Conservation (phyloP, 2,329 filamentous ascomycete genomes). For the Albophoma yamanashiensis region DNA sequence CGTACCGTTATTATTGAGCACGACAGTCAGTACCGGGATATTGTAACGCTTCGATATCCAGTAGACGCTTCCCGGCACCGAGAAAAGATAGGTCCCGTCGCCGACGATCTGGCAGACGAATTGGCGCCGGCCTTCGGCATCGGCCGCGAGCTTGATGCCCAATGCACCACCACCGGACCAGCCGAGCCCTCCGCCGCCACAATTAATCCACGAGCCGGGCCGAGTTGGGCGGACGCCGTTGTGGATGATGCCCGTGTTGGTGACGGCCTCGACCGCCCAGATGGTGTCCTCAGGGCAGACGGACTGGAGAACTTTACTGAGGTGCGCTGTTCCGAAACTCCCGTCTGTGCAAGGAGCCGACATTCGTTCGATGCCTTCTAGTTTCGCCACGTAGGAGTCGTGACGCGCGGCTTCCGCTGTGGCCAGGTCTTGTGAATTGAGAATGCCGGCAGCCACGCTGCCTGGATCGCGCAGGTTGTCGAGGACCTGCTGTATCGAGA, state of each 20-base stretch:
- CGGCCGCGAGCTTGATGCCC: constrained; percentile 58
- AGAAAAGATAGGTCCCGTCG: constrained; percentile 38
- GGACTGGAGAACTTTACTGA: constrained; percentile 7
- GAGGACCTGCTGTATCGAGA: constrained; percentile 55
- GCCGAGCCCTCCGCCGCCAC: constrained; percentile 63
- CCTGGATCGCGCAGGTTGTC: constrained; percentile 35
- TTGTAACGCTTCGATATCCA: constrained; percentile 36
- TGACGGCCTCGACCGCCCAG: constrained; percentile 65
- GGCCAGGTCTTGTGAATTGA: constrained; percentile 16
- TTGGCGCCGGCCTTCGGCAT: constrained; percentile 23
- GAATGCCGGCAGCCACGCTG: constrained; percentile 21
- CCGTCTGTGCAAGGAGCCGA: constrained; percentile 47
- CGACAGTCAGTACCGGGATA: constrained; percentile 35
- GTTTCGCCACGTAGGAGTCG: constrained; percentile 42
- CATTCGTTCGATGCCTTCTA: constrained; percentile 44
- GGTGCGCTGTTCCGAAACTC: constrained; percentile 18
- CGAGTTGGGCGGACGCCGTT: constrained; percentile 56
- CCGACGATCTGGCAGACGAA: constrained; percentile 38
- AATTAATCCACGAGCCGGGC: constrained; percentile 66
- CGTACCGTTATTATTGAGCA: constrained; percentile 36
- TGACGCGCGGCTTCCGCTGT: constrained; percentile 33
- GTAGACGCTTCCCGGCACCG: constrained; percentile 33
- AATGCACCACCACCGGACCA: constrained; percentile 65
- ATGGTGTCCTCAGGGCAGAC: constrained; percentile 39
- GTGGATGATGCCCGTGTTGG: constrained; percentile 49